Evolutionary conservation across 2,329 filamentous ascomycete species (phyloP).

Genomic region (Rhynchosporium agropyri): DNA sequence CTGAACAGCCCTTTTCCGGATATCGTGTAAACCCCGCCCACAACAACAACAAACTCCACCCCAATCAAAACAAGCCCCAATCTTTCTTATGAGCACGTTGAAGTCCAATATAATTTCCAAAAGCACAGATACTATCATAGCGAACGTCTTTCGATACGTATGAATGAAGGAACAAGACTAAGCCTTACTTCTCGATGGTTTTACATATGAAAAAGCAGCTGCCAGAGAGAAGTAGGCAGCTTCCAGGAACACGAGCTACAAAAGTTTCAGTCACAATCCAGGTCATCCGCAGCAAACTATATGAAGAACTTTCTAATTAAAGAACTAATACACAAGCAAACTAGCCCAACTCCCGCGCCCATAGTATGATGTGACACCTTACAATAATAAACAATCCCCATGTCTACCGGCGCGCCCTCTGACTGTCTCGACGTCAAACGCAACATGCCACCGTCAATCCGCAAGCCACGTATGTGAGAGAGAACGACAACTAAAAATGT

Average conservation of each 20-base stretch:
- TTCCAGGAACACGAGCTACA: not conserved
- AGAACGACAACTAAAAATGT: not conserved
- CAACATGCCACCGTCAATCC: not conserved
- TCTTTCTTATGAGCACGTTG: too few species aligned
- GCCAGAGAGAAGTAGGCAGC: too few species aligned
- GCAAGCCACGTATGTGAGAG: not conserved
- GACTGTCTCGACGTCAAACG: not conserved
- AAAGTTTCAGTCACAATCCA: not conserved
- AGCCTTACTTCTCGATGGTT: too few species aligned
- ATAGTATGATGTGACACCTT: not conserved
- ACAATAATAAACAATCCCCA: not conserved
- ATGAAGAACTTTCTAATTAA: not conserved
- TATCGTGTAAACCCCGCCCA: too few species aligned
- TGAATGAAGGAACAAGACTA: too few species aligned
- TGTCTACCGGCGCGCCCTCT: not conserved
- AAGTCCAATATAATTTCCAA: too few species aligned
- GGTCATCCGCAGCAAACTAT: not conserved
- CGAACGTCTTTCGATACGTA: too few species aligned
- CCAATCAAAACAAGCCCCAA: too few species aligned
- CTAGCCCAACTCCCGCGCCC: not conserved
- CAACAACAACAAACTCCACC: too few species aligned
- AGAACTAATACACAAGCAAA: constrained; percentile 4
- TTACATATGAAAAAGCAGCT: too few species aligned
- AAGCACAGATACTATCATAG: too few species aligned
- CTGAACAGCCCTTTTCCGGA: too few species aligned